Evolutionary conservation across 306 rosid genomes (phyloP).

Genomic region (Elaeagnus macrophylla): DNA sequence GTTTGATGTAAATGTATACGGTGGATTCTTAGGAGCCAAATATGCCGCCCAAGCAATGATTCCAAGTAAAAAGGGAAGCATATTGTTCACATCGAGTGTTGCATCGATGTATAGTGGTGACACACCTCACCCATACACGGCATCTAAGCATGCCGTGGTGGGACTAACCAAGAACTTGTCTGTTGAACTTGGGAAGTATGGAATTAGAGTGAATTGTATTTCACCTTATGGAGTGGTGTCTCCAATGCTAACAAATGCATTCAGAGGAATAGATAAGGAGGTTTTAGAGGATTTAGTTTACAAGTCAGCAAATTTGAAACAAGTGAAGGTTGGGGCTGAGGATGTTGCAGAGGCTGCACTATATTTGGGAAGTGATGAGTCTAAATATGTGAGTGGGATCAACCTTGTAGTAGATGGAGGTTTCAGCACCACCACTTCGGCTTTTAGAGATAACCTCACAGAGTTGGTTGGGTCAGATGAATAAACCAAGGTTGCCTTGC

Average conservation of each 20-base stretch:
- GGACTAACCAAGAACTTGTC: conserved; percentile 44
- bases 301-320: conserved; percentile 13
- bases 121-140: conserved; percentile 31
- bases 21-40: conserved; percentile 51
- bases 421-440: background rate
- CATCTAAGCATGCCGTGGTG: conserved; percentile 43
- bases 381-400: conserved; percentile 5
- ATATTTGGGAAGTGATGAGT: conserved; percentile 17
- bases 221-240: conserved; percentile 34
- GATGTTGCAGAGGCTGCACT: conserved; percentile 24
- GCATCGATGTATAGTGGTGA: conserved; percentile 29
- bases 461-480: background rate
- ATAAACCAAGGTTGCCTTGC: too few species aligned
- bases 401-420: background rate
- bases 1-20: conserved; percentile 39
- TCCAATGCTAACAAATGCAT: conserved; percentile 19
- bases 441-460: background rate
- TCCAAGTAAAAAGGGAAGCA: conserved; percentile 30
- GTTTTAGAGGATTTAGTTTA: conserved; percentile 9
- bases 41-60: conserved; percentile 44
- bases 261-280: conserved; percentile 23
- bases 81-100: conserved; percentile 41
- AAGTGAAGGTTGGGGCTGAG: conserved; percentile 9
- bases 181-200: conserved; percentile 36
- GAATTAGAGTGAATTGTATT: conserved; percentile 44